Evolutionary conservation across 2,329 filamentous ascomycete species (phyloP).

Genomic region (Rugonectria rugulosa): DNA sequence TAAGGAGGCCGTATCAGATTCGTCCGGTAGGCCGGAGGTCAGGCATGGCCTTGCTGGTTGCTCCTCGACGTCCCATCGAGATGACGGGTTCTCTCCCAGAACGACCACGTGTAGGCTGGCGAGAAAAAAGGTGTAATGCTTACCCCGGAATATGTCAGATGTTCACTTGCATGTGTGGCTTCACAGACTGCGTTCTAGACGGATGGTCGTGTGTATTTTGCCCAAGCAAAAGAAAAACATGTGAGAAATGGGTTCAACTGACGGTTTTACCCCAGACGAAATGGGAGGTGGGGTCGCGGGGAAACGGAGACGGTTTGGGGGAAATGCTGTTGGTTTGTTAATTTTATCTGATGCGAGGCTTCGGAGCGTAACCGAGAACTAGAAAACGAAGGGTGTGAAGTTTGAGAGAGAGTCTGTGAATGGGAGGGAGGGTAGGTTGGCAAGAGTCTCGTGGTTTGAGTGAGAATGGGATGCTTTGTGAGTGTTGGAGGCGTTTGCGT

Average conservation of each 20-base stretch:
- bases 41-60: too few relatives aligned
- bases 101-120: not conserved
- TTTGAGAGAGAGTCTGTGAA: not conserved
- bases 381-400: slow-evolving; percentile 15
- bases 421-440: too few relatives aligned
- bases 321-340: too few relatives aligned
- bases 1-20: not conserved
- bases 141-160: not conserved
- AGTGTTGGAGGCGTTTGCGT: too few relatives aligned
- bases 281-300: slow-evolving; percentile 20
- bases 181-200: not conserved
- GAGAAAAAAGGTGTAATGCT: too few relatives aligned
- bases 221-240: too few relatives aligned
- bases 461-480: not conserved
- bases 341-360: slow-evolving; percentile 4
- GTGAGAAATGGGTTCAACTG: too few relatives aligned
- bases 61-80: too few relatives aligned
- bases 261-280: not conserved
- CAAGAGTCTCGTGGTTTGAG: not conserved
- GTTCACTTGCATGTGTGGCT: not conserved
- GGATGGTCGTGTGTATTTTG: not conserved
- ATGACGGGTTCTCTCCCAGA: not conserved
- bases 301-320: slow-evolving; percentile 22
- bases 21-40: slow-evolving; percentile 2
- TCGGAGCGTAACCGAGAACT: slow-evolving; percentile 22